phyloP scores from a whole-genome alignment of 2,329 filamentous ascomycete species.

The Ophiostoma montium region DNA sequence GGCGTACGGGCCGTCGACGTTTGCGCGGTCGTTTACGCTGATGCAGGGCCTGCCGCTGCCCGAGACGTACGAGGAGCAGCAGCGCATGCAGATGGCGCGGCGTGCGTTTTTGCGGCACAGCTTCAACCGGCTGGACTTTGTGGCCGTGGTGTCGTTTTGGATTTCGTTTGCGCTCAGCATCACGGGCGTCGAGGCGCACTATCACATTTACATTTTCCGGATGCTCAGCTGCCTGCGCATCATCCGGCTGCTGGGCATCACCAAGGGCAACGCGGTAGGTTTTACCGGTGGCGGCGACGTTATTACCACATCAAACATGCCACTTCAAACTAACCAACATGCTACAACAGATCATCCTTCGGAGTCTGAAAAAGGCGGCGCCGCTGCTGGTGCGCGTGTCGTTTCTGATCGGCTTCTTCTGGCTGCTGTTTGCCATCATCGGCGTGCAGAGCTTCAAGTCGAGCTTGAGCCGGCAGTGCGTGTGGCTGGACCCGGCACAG shows the following conservation, averaged over 20 bases:
- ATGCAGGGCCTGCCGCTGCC: constrained; percentile 47
- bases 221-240: constrained; percentile 96
- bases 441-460: constrained; percentile 94
- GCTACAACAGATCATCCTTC: constrained; percentile 55
- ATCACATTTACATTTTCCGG: constrained; percentile 77
- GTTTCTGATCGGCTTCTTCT: constrained; percentile 92
- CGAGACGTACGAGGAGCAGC: constrained; percentile 59
- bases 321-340: no score
- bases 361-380: constrained; percentile 89
- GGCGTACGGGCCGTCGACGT: constrained; percentile 43
- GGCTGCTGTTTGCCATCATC: constrained; percentile 92
- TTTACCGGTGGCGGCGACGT: background rate
- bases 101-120: constrained; percentile 87
- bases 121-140: constrained; percentile 89
- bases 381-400: constrained; percentile 84
- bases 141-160: constrained; percentile 93
- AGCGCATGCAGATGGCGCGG: constrained; percentile 72
- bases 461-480: constrained; percentile 61
- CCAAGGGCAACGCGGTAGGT: constrained; percentile 78
- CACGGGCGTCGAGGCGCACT: constrained; percentile 49
- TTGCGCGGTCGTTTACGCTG: constrained; percentile 66
- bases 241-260: constrained; percentile 76
- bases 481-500: constrained; percentile 55
- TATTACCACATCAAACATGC: no score
- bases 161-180: constrained; percentile 66